Percentiles rank a stretch among this genome's conserved stretches.
These are phyloP conservation scores for Astrephomene gubernaculifera DNA, from an alignment of 139 green algal species.

Conservation along the genomic window DNA sequence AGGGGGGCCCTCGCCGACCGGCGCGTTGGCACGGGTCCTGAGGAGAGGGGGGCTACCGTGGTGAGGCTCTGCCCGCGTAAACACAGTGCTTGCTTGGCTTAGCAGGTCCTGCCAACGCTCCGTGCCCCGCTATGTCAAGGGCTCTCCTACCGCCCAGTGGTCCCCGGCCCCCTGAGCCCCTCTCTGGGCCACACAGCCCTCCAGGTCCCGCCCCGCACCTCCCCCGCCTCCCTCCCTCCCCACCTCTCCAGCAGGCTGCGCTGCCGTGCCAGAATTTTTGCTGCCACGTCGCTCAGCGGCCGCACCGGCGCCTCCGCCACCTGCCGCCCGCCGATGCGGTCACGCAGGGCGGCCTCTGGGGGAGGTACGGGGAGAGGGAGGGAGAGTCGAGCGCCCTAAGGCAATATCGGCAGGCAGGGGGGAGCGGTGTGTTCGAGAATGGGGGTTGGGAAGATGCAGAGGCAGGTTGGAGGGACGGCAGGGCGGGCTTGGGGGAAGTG, in stretches of 20 bases:
- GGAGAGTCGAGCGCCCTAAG: not conserved
- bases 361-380: not conserved
- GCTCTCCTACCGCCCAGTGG: no score
- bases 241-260: conserved; percentile 35
- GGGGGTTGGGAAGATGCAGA: no score
- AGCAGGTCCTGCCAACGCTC: no score
- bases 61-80: no score
- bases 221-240: not conserved
- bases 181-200: not conserved
- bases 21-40: conserved; percentile 18
- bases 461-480: no score
- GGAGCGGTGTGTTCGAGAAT: no score
- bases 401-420: no score
- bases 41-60: no score
- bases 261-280: conserved; percentile 19
- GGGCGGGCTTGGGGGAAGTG: no score
- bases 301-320: not conserved
- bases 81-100: no score
- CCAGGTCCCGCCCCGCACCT: not conserved
- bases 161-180: no score
- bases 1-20: not conserved
- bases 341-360: conserved; percentile 27
- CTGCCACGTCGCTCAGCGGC: conserved; percentile 31
- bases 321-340: conserved; percentile 28
- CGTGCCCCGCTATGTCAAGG: no score